A percentile compares a stretch with the other conserved stretches of the same genome.
Conservation (phyloP, 495 filamentous ascomycete genomes). For the Sordaria brevicollis region DNA sequence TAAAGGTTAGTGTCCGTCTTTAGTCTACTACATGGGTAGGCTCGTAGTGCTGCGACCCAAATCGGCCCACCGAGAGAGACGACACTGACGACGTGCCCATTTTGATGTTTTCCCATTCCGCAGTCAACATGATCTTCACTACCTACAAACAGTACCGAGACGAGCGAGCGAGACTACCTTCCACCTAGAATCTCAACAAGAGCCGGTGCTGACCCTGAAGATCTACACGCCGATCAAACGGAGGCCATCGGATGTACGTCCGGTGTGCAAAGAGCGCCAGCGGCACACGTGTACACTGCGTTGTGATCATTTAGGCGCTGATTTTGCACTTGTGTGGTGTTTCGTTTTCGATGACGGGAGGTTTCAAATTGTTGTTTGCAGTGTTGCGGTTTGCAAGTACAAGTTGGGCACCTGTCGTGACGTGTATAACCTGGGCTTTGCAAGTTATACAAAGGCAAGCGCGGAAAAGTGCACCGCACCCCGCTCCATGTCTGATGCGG, state of each 20-base stretch:
- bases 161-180: too few species aligned
- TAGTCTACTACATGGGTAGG: not conserved
- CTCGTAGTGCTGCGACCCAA: not conserved
- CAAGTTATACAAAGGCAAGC: not conserved
- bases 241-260: not conserved
- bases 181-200: not conserved
- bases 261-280: not conserved
- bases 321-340: too few species aligned
- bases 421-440: too few species aligned
- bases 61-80: too few species aligned
- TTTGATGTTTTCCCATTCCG: not conserved
- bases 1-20: not conserved
- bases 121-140: too few species aligned
- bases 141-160: not conserved
- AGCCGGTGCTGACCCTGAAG: not conserved
- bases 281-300: not conserved
- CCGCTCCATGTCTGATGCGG: not conserved
- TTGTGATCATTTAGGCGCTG: too few species aligned
- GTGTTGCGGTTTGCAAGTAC: too few species aligned
- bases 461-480: not conserved
- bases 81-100: too few species aligned
- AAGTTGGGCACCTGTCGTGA: too few species aligned
- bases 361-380: too few species aligned
- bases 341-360: too few species aligned
- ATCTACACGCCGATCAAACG: not conserved